Conservation (phyloP, 2,329 filamentous ascomycete genomes). For the Scedosporium boydii region DNA sequence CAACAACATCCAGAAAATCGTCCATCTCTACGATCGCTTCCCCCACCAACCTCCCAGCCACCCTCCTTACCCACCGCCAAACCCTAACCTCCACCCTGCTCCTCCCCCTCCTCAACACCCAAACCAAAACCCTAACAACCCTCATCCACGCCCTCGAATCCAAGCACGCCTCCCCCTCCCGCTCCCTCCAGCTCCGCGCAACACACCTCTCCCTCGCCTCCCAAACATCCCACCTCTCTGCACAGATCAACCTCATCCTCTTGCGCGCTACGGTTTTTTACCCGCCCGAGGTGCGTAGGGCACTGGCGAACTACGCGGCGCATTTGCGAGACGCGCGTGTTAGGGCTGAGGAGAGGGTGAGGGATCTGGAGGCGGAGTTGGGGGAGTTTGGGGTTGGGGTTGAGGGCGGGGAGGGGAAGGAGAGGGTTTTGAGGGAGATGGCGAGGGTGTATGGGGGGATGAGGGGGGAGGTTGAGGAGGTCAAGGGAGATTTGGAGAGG, state of each 20-base stretch:
- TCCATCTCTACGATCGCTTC: slow-evolving; percentile 23
- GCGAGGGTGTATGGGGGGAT: slow-evolving; percentile 41
- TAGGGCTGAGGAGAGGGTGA: slow-evolving; percentile 33
- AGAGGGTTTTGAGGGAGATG: slow-evolving; percentile 43
- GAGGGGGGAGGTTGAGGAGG: slow-evolving; percentile 38
- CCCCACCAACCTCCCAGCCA: slow-evolving; percentile 27
- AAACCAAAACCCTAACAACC: slow-evolving; percentile 27
- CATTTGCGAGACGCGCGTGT: slow-evolving; percentile 40
- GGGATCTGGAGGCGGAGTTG: slow-evolving; percentile 32
- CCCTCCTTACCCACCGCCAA: slow-evolving; percentile 32
- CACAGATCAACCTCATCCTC: slow-evolving; percentile 22
- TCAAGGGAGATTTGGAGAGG: slow-evolving; percentile 34
- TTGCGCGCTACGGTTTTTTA: slow-evolving; percentile 32
- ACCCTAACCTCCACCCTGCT: slow-evolving; percentile 7
- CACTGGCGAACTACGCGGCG: slow-evolving; percentile 35
- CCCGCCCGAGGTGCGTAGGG: slow-evolving; percentile 29
- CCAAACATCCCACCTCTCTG: slow-evolving; percentile 28
- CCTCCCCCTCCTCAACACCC: slow-evolving; percentile 25
- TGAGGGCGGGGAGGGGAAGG: slow-evolving; percentile 28
- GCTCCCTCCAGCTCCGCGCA: slow-evolving; percentile 41
- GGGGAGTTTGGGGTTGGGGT: slow-evolving; percentile 38
- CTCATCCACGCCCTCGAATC: slow-evolving; percentile 43
- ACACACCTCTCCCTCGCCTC: slow-evolving; percentile 33
- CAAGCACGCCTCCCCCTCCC: slow-evolving; percentile 44
- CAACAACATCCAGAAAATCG: slow-evolving; percentile 6